Conservation (phyloP, 139 green algal species). For the Raphidocelis subcapitata region DNA sequence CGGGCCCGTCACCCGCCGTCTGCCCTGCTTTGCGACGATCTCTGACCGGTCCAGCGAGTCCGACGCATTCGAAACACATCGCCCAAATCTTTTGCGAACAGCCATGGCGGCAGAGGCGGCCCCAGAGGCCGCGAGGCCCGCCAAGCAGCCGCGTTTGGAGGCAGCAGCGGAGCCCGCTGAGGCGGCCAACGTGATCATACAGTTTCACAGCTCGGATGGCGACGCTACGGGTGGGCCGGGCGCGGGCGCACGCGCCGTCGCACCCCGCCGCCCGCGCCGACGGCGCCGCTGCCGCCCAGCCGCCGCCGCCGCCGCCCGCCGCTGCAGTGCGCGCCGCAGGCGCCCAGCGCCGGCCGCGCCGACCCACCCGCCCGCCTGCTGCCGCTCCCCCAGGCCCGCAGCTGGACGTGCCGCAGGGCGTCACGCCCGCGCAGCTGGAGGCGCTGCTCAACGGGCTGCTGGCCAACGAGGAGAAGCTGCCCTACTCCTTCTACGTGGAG, state of each 20-base stretch:
- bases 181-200: slow-evolving; percentile 76
- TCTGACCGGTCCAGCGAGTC: too few relatives aligned
- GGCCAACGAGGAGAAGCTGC: slow-evolving; percentile 80
- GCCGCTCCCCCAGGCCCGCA: slow-evolving; percentile 65
- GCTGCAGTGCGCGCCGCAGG: background rate
- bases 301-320: background rate
- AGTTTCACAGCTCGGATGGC: slow-evolving; percentile 72
- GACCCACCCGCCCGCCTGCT: background rate
- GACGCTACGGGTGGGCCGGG: slow-evolving; percentile 53
- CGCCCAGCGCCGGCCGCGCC: background rate
- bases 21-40: too few relatives aligned
- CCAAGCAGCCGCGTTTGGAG: slow-evolving; percentile 20
- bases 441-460: slow-evolving; percentile 88
- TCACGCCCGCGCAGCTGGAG: slow-evolving; percentile 84
- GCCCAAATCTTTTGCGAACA: too few relatives aligned
- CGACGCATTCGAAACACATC: too few relatives aligned
- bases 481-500: slow-evolving; percentile 93
- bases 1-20: too few relatives aligned
- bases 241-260: background rate
- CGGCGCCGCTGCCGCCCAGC: background rate
- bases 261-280: background rate
- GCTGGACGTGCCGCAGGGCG: slow-evolving; percentile 85
- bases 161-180: too few relatives aligned
- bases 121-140: too few relatives aligned
- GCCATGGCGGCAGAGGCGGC: slow-evolving; percentile 7